phyloP scores from a whole-genome alignment of 2,329 filamentous ascomycete genomes.

The Diaporthe citriasiana region DNA sequence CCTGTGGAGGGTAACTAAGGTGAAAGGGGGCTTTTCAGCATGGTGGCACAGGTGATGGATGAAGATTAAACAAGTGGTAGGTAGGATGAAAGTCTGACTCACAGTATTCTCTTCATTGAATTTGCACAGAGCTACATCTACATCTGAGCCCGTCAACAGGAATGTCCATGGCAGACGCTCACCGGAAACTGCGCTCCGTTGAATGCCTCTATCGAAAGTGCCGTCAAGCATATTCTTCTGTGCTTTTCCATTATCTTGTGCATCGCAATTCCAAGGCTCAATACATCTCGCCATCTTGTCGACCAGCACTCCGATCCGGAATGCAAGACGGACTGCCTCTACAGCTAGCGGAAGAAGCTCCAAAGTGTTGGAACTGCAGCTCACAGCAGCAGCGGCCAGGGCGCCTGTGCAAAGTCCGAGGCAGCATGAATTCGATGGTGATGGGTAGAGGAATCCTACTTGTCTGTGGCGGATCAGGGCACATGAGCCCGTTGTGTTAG shows the following conservation, averaged over 20 bases:
- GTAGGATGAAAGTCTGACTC: background rate
- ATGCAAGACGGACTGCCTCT: background rate
- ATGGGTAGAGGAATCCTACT: background rate
- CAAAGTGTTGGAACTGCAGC: background rate
- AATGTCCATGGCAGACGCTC: background rate
- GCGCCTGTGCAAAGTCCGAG: conserved; percentile 16
- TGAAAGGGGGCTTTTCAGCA: background rate
- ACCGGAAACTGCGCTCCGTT: rapidly evolving
- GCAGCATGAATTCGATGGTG: background rate
- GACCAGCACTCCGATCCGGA: background rate
- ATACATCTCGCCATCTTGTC: background rate
- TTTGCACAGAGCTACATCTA: background rate
- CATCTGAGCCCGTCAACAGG: background rate
- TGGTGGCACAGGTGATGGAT: background rate
- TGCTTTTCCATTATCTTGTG: background rate
- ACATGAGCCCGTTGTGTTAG: background rate
- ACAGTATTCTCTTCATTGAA: background rate
- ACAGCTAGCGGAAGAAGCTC: conserved; percentile 7
- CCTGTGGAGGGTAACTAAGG: background rate
- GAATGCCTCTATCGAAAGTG: too few species aligned
- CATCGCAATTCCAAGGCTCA: background rate
- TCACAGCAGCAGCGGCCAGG: conserved; percentile 2
- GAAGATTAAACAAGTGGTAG: background rate
- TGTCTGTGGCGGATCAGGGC: background rate
- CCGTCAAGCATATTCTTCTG: too few species aligned